Conservation (phyloP, 495 filamentous ascomycete species). For the Staphylotrichum longicolle region DNA sequence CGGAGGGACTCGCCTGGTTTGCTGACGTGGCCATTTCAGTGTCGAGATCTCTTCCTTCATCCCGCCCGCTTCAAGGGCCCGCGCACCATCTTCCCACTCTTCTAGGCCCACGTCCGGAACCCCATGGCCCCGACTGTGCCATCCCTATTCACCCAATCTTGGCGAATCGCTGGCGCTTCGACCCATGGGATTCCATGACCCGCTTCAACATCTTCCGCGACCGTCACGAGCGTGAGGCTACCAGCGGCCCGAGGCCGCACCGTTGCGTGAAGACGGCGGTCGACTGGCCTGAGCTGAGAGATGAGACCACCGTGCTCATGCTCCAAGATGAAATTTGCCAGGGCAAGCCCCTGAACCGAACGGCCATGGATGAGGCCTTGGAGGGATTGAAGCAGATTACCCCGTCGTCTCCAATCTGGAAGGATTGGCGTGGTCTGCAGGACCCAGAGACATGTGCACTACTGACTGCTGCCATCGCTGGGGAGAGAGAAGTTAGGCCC, state of each 20-base stretch:
- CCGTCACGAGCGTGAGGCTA: not conserved
- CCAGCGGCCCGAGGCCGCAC: not conserved
- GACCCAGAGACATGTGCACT: too few species aligned
- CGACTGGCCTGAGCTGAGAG: not conserved
- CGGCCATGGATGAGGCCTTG: not conserved
- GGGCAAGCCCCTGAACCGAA: not conserved
- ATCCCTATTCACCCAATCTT: not conserved
- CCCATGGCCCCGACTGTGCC: not conserved
- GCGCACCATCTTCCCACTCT: conserved; percentile 3
- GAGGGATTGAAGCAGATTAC: conserved; percentile 2
- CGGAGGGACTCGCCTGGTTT: not conserved
- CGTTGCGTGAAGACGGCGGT: not conserved
- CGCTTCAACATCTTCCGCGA: conserved; percentile 6
- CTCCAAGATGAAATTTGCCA: not conserved
- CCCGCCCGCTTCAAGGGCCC: conserved; percentile 3
- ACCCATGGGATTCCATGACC: conserved; percentile 5
- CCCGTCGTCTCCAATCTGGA: conserved; percentile 2
- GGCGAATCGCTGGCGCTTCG: not conserved
- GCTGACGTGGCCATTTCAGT: not conserved
- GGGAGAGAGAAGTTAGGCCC: too few species aligned
- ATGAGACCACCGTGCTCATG: not conserved
- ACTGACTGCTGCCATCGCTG: too few species aligned
- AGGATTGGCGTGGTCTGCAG: not conserved
- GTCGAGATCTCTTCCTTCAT: conserved; percentile 5
- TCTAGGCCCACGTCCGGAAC: not conserved